A percentile compares a stretch with the other conserved stretches of the same genome.
Evolutionary conservation across 306 rosid species (phyloP).

Genomic region (Lathyrus tuberosus): DNA sequence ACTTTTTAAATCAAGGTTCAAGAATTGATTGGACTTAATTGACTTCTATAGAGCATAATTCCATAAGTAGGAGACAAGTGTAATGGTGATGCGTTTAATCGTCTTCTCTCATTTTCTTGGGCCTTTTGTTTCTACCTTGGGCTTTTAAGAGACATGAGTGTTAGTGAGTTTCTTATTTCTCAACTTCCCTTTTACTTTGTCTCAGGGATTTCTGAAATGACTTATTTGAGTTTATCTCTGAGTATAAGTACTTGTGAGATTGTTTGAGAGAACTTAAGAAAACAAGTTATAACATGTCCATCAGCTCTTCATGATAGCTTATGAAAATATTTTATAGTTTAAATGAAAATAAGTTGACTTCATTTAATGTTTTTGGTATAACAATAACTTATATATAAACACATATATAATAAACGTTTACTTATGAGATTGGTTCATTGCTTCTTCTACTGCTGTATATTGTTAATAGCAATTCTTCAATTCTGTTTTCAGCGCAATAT

Average conservation of each 20-base stretch:
- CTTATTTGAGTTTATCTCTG: no score
- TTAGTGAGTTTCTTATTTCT: not conserved
- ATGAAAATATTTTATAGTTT: no score
- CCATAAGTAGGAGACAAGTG: not conserved
- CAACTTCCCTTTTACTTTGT: no score
- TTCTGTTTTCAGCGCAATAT: not conserved
- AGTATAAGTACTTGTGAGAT: no score
- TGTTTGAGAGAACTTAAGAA: no score
- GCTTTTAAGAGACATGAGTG: not conserved
- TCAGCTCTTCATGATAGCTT: no score
- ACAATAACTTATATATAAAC: no score
- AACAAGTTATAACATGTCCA: no score
- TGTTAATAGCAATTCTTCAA: not conserved
- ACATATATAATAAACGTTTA: no score
- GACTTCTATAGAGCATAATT: not conserved
- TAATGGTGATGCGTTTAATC: not conserved
- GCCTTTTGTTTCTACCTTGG: not conserved
- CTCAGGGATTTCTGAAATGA: no score
- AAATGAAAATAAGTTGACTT: no score
- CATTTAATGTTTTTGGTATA: no score
- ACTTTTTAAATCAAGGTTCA: not conserved
- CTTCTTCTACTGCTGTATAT: not conserved
- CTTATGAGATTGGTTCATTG: not conserved
- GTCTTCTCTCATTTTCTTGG: not conserved
- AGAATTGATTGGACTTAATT: not conserved